Conservation (phyloP, 1,284 basidiomycete species). For the Vanrija sp. region DNA sequence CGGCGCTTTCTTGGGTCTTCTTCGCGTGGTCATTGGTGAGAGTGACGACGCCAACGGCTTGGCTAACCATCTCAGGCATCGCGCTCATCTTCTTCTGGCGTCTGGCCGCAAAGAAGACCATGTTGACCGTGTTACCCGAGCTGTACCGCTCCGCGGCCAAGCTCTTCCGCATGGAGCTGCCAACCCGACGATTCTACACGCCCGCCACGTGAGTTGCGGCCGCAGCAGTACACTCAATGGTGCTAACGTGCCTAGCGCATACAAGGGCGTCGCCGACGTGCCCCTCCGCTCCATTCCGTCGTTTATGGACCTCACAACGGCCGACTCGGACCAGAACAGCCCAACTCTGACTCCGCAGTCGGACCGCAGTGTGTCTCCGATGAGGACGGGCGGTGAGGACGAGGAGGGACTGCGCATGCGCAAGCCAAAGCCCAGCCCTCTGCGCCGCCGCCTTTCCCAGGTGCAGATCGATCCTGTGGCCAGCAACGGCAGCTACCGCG, state of each 20-base stretch:
- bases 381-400: neutral
- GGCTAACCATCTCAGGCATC: slow-evolving; percentile 41
- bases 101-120: slow-evolving; percentile 68
- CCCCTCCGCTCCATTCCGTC: slow-evolving; percentile 70
- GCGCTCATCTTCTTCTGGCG: slow-evolving; percentile 74
- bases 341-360: neutral
- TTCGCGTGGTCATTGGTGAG: slow-evolving; percentile 62
- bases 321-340: slow-evolving; percentile 32
- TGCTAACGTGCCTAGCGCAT: slow-evolving; percentile 50
- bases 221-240: too few species aligned
- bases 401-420: slow-evolving; percentile 8
- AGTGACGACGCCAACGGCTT: neutral
- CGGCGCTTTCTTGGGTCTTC: slow-evolving; percentile 48
- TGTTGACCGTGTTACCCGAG: slow-evolving; percentile 72
- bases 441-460: neutral
- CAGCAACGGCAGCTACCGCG: slow-evolving; percentile 1
- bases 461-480: slow-evolving; percentile 7
- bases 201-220: slow-evolving; percentile 63
- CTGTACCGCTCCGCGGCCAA: slow-evolving; percentile 66
- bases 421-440: too few species aligned
- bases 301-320: slow-evolving; percentile 65
- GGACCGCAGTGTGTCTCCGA: too few species aligned
- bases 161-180: slow-evolving; percentile 57
- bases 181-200: slow-evolving; percentile 75
- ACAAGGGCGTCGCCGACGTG: slow-evolving; percentile 62